Conservation (phyloP, 2,329 filamentous ascomycete genomes). For the Alternaria triticina region DNA sequence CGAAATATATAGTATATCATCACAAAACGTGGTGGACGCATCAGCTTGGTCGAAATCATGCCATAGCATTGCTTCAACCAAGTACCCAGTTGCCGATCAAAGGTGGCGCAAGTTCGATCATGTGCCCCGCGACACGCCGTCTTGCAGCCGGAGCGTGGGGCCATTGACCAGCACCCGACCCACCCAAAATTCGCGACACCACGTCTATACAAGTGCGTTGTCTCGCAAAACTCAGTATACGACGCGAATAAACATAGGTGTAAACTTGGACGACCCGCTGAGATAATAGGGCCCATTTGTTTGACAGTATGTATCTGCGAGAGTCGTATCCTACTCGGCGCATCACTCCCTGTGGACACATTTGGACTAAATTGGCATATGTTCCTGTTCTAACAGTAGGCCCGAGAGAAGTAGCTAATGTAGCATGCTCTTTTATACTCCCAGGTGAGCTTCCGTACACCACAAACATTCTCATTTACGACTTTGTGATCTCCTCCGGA, state of each 20-base stretch:
- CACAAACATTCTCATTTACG: too few relatives aligned
- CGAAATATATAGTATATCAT: accelerated
- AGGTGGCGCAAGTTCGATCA: background rate
- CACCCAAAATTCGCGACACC: background rate
- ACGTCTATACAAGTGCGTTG: accelerated
- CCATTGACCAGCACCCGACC: background rate
- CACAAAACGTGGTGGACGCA: background rate
- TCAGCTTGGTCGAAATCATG: background rate
- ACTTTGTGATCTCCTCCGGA: slow-evolving; percentile 4
- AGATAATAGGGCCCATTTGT: background rate
- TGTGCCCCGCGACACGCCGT: background rate
- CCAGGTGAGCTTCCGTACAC: too few relatives aligned
- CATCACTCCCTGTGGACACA: background rate
- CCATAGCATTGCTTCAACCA: background rate
- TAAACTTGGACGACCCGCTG: background rate
- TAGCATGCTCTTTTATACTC: too few relatives aligned
- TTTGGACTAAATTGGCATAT: too few relatives aligned
- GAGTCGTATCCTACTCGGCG: background rate
- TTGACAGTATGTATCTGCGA: background rate
- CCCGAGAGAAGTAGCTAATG: background rate
- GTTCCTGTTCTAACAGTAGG: too few relatives aligned
- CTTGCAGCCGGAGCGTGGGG: background rate
- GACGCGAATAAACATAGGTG: background rate
- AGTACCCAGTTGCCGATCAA: background rate
- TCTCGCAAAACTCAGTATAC: background rate